phyloP scores from a whole-genome alignment of 2,329 filamentous ascomycete genomes.

The Microcyclospora pomicola region DNA sequence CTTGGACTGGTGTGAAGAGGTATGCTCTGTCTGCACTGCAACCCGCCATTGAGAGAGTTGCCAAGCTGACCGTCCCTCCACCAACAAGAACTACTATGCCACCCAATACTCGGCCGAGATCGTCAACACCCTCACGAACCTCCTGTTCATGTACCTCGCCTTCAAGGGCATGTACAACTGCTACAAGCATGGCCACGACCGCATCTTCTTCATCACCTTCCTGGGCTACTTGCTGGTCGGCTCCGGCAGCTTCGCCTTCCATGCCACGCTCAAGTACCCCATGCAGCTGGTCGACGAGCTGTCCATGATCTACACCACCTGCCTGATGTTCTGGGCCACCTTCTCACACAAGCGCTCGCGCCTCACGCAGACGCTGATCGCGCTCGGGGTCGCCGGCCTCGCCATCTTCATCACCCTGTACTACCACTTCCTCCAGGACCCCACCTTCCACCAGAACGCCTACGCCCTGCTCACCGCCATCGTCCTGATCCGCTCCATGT shows the following conservation, averaged over 20 bases:
- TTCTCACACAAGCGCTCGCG: constrained; percentile 54
- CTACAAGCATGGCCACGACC: constrained; percentile 55
- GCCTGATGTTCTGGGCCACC: constrained; percentile 57
- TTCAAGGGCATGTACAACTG: constrained; percentile 63
- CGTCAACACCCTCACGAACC: constrained; percentile 68
- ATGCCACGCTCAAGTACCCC: constrained; percentile 52
- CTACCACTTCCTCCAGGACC: constrained; percentile 72
- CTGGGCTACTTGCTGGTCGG: constrained; percentile 48
- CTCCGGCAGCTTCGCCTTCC: constrained; percentile 48
- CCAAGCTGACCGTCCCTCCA: no score
- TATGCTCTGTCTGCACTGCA: constrained; percentile 19
- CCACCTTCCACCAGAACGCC: constrained; percentile 67
- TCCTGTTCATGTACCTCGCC: constrained; percentile 67
- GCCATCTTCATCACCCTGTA: constrained; percentile 58
- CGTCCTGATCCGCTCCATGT: constrained; percentile 60
- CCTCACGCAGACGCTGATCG: constrained; percentile 41
- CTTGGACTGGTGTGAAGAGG: constrained; percentile 71
- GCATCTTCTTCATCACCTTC: constrained; percentile 58
- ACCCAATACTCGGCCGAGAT: constrained; percentile 65
- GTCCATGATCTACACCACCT: constrained; percentile 60
- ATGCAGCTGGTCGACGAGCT: constrained; percentile 60
- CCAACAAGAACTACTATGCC: constrained; percentile 54
- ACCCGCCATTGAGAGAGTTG: constrained; percentile 1
- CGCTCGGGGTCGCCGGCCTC: constrained; percentile 41
- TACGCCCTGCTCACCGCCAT: constrained; percentile 59